phyloP scores from a whole-genome alignment of 306 rosid species.

The Inga leiocalycina region DNA sequence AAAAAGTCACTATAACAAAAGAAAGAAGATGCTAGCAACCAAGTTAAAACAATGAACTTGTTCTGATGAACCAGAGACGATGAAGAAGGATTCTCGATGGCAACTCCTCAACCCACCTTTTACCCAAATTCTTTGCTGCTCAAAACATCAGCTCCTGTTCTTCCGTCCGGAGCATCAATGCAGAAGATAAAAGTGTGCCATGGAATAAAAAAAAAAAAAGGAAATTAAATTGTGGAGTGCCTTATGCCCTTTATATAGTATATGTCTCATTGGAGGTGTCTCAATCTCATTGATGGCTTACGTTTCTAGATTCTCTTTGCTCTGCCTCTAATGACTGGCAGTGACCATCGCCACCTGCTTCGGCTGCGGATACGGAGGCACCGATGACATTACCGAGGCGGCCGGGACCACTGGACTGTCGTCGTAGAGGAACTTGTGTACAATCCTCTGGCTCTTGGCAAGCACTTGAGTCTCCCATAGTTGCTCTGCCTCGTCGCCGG shows the following conservation, averaged over 20 bases:
- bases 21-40: background rate
- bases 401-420: conserved; percentile 10
- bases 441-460: conserved; percentile 11
- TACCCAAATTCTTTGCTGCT: background rate
- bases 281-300: conserved; percentile 26
- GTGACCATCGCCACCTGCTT: conserved; percentile 25
- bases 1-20: background rate
- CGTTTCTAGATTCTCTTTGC: conserved; percentile 24
- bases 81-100: background rate
- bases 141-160: too few species aligned
- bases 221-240: background rate
- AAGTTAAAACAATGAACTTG: background rate
- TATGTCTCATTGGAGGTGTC: background rate
- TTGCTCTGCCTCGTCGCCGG: conserved; percentile 1
- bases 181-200: background rate
- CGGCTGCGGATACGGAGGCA: background rate
- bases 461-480: conserved; percentile 40
- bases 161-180: background rate
- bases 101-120: background rate
- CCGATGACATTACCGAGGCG: background rate
- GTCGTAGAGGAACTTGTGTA: conserved; percentile 33
- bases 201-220: background rate
- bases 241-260: background rate
- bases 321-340: conserved; percentile 18
- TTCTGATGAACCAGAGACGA: background rate